Percentiles rank a stretch among this genome's conserved stretches.
phyloP scores from a whole-genome alignment of 148 eudicot genomes.

The Cornus suecica region DNA sequence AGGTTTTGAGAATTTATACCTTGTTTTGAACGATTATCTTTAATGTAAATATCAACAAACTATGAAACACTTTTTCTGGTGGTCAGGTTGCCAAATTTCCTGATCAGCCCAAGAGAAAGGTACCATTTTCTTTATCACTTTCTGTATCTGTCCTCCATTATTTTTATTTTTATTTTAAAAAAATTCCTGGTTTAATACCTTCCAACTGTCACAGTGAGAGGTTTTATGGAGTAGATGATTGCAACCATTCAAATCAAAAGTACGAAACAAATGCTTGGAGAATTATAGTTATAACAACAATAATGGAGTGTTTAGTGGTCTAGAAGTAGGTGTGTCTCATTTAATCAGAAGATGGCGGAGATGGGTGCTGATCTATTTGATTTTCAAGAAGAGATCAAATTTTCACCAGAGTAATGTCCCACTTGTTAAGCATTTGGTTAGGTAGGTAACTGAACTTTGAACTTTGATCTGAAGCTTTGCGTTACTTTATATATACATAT shows the following conservation, averaged over 20 bases:
- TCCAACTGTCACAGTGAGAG: too few relatives aligned
- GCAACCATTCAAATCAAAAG: background rate
- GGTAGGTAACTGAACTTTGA: background rate
- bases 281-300: background rate
- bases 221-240: too few relatives aligned
- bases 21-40: too few relatives aligned
- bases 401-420: background rate
- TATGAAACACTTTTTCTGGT: too few relatives aligned
- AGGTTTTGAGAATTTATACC: too few relatives aligned
- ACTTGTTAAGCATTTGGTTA: background rate
- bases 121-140: too few relatives aligned
- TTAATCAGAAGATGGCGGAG: background rate
- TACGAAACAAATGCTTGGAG: background rate
- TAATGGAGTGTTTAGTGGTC: background rate
- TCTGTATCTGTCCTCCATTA: too few relatives aligned
- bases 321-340: background rate
- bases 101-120: too few relatives aligned
- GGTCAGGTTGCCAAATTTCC: too few relatives aligned
- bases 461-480: conserved; percentile 6
- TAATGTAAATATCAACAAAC: too few relatives aligned
- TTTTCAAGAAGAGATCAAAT: background rate
- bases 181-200: too few relatives aligned
- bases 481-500: background rate
- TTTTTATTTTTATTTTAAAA: too few relatives aligned
- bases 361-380: background rate